Evolutionary conservation across 108 stramenopile genomes (phyloP).

Genomic region (Seminavis robusta): DNA sequence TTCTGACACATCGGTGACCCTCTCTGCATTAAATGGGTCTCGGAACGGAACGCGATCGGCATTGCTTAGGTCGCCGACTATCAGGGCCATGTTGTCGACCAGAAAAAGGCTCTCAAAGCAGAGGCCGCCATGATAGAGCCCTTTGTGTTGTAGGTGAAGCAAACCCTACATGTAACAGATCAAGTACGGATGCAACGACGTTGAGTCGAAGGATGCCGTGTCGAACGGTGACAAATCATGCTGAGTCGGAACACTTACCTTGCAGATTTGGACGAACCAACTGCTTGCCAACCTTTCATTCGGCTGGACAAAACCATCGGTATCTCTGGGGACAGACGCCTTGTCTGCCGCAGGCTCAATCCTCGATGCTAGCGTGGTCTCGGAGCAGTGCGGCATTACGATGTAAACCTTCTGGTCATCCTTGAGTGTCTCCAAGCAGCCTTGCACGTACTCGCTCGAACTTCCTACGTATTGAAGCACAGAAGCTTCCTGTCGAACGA

Average conservation of each 20-base stretch:
- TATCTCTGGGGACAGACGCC: too few species aligned
- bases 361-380: too few species aligned
- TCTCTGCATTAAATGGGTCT: constrained; percentile 28
- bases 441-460: too few species aligned
- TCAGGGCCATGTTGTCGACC: constrained; percentile 35
- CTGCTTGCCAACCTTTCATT: background rate
- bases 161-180: constrained; percentile 30
- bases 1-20: constrained; percentile 28
- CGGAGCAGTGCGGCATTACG: too few species aligned
- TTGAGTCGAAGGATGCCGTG: constrained; percentile 25
- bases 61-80: constrained; percentile 74
- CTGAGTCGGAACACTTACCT: constrained; percentile 11
- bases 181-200: constrained; percentile 24
- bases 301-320: too few species aligned
- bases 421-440: too few species aligned
- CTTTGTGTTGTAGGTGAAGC: constrained; percentile 52
- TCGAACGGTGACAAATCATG: constrained; percentile 15
- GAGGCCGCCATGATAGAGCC: constrained; percentile 71
- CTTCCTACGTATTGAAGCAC: too few species aligned
- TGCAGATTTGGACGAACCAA: constrained; percentile 24
- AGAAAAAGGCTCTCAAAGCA: constrained; percentile 66
- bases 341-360: too few species aligned
- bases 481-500: too few species aligned
- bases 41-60: constrained; percentile 65
- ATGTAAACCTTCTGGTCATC: too few species aligned